Evolutionary conservation across 2,329 filamentous ascomycete species (phyloP).

Genomic region (Ophiostoma sp.): DNA sequence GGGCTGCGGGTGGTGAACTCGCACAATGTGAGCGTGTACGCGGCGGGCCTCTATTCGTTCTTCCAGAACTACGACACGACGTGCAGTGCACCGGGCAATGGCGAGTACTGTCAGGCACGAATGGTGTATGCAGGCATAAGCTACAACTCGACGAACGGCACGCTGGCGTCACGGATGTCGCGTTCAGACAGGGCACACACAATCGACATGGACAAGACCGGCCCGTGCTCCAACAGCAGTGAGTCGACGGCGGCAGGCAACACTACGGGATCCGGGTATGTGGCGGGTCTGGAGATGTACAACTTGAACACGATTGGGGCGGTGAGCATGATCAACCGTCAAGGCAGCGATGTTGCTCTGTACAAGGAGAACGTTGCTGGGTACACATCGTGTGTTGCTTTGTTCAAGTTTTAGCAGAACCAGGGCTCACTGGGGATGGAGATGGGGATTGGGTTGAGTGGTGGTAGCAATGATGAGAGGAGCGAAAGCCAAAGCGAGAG

Average conservation of each 20-base stretch:
- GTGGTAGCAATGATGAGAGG: not conserved
- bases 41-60: conserved; percentile 55
- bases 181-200: not conserved
- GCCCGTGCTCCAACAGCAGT: not conserved
- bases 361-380: conserved; percentile 28
- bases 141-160: conserved; percentile 14
- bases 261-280: not conserved
- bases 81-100: conserved; percentile 36
- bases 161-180: not conserved
- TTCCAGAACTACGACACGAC: conserved; percentile 53
- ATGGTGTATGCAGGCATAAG: conserved; percentile 37
- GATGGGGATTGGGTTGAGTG: not conserved
- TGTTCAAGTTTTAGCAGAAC: conserved; percentile 29
- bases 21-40: conserved; percentile 49
- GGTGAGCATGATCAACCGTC: conserved; percentile 26
- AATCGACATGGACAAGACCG: too few relatives aligned
- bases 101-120: conserved; percentile 40
- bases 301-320: conserved; percentile 45
- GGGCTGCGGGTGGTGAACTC: conserved; percentile 55
- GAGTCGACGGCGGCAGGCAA: not conserved
- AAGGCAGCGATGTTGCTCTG: conserved; percentile 26
- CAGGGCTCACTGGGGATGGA: conserved; percentile 19
- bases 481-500: not conserved
- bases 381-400: conserved; percentile 29
- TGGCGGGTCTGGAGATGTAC: conserved; percentile 35